phyloP scores from a whole-genome alignment of 1,139 yeast species.

The Hyphopichia fennica region DNA sequence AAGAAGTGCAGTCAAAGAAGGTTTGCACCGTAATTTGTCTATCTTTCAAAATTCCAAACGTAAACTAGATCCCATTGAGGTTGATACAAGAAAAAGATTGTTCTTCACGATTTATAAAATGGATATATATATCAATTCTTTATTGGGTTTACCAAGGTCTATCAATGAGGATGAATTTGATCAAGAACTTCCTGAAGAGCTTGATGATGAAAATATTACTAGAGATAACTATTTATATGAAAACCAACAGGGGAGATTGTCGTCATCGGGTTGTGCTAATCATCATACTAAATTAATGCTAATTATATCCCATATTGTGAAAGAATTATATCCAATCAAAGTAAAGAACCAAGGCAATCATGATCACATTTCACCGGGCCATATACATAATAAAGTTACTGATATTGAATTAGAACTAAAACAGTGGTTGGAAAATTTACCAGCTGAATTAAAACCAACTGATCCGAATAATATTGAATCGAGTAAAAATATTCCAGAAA shows the following conservation, averaged over 20 bases:
- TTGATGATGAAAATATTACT: slow-evolving; percentile 87
- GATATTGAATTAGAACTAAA: slow-evolving; percentile 71
- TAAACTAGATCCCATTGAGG: slow-evolving; percentile 73
- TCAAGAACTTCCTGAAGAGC: slow-evolving; percentile 80
- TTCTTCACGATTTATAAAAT: slow-evolving; percentile 89
- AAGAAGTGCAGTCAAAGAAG: slow-evolving; percentile 83
- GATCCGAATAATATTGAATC: slow-evolving; percentile 41
- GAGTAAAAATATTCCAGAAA: slow-evolving; percentile 51
- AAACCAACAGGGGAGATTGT: slow-evolving; percentile 46
- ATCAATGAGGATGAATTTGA: slow-evolving; percentile 79
- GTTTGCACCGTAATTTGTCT: slow-evolving; percentile 75
- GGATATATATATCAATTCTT: slow-evolving; percentile 88
- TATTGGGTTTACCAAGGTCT: slow-evolving; percentile 83
- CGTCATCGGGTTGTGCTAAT: slow-evolving; percentile 82
- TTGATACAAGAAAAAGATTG: slow-evolving; percentile 80
- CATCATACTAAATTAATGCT: slow-evolving; percentile 74
- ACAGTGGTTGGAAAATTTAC: slow-evolving; percentile 73
- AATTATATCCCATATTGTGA: slow-evolving; percentile 43
- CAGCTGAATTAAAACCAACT: slow-evolving; percentile 73
- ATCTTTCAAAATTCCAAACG: slow-evolving; percentile 48
- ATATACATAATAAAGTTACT: slow-evolving; percentile 64
- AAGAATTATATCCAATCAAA: slow-evolving; percentile 45
- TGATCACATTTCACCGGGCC: slow-evolving; percentile 28
- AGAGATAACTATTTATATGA: slow-evolving; percentile 50
- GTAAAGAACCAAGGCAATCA: slow-evolving; percentile 13